Evolutionary conservation across 768 basidiomycete genomes (phyloP), one percentile per base, ranked within the genome.

Genomic region (Amanita molliuscula): DNA sequence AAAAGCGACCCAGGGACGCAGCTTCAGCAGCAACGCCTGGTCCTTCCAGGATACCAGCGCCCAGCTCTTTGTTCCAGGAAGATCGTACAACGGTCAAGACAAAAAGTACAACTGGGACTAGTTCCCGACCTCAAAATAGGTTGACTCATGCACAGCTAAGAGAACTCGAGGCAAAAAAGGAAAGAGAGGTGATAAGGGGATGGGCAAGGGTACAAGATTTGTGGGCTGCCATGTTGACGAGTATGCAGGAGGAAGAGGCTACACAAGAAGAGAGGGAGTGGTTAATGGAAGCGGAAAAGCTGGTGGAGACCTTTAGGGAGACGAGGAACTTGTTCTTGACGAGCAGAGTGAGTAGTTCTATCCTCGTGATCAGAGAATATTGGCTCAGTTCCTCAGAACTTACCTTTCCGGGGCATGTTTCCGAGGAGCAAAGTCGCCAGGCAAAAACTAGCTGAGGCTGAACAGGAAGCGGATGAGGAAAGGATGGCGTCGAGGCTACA

Each of bases 221-320:
- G 1, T 84, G 83, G n/a, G 67, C 68, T 4, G 68, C 56, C 13
- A 78, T 81, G 72, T 62, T 76, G 33, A 62, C 60, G 9, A 64
- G 62, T 6, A 70, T 62, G 7, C 62, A 68, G 7, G 50, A 71
- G 2, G 70, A 76, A 18, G 65, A 67, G 1, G 41, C 21, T 11
- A 38, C 16, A n/a, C 44, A 52, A 23, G 45, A 45, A 34, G 51
- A 52, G 20, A 72, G 77, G 45, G 78, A 84, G 56, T 97, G 93
- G 87, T 67, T 95, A 55, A 60, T 83, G 25, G 82, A 90, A 57
- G 90, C 91, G 0, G 88, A 90, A n/a, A 84, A 79, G 56, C 70
- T 99, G 41, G 76, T 96, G 3, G 93, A 96, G 53, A 82, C 79
- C 62, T 97, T 93, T 67, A 71, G 95, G 47, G 84, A 92, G 67